Base-by-base conservation (phyloP, 306 rosid species). In the Vigna mungo region DNA sequence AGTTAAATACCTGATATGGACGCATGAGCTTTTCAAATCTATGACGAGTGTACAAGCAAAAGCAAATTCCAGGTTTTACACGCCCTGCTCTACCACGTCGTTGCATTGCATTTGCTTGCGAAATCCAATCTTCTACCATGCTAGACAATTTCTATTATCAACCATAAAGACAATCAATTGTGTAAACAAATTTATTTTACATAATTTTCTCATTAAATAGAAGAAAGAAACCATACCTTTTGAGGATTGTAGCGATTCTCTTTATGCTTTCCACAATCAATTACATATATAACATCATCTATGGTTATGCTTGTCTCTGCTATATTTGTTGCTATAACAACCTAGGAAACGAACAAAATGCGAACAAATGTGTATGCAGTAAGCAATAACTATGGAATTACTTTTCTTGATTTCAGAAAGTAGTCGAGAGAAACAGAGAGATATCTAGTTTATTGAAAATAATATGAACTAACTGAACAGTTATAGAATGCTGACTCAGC, bases 61-160 rank as follows among this genome's bases (percentile, higher is more conserved):
- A 94, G 89, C 98, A 94, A 69, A 83, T 89, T 83, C 97, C 98
- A 74, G 97, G 97, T 81, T 85, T 90, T 75, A 94, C 98, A 71
- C 98, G 98, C 39, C 98, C 98, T 84, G 98, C 98, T 86, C 97
- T 86, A 77, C 98, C 98, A 13, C 90, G 86, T 36, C 98, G 91
- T 71, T 94, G 98, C 92, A 87, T 90, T 65, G 95, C 96, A 89
- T 92, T 94, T 69, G 98, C 98, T 90, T 87, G 90, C 77, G 98
- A 94, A 82, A 94, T 92, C 98, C 98, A 94, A 84, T 94, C 98
- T 84, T 94, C 98, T 60, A 94, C 96, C 97, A 94, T 90, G 90
- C 98, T 94, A 46, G 98, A 90, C 84, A 94, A 80, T 94, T 94
- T 94, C 98, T 93, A 80, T 36, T 25, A 82, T 47, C 66, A 81